These are phyloP conservation scores for Rhodotorula babjevae DNA, from an alignment of 768 basidiomycete genomes.

Conservation along the genomic window DNA sequence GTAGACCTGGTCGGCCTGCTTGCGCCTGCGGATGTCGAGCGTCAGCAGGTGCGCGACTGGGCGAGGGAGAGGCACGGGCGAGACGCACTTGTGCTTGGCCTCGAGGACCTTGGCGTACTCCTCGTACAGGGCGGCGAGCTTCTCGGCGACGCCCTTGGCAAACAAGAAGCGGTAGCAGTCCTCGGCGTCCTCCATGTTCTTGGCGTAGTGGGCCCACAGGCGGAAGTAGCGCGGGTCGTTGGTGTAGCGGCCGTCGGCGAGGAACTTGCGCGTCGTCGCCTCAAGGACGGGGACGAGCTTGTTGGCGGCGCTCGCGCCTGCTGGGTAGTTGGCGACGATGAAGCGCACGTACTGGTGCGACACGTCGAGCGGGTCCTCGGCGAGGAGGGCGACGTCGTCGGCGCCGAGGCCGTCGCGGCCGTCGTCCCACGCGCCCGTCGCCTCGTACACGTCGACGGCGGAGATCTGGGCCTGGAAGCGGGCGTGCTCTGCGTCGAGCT, in stretches of 20 bases:
- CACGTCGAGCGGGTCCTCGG: slow-evolving; percentile 76
- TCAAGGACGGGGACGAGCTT: slow-evolving; percentile 77
- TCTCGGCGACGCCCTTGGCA: slow-evolving; percentile 80
- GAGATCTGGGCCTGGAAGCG: slow-evolving; percentile 46
- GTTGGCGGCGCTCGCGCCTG: slow-evolving; percentile 62
- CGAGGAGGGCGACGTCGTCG: slow-evolving; percentile 14
- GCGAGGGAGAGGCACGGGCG: neutral
- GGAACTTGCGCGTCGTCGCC: slow-evolving; percentile 74
- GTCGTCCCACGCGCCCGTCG: slow-evolving; percentile 73
- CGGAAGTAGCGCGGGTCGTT: slow-evolving; percentile 85
- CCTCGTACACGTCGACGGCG: slow-evolving; percentile 48
- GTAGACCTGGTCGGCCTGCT: slow-evolving; percentile 77
- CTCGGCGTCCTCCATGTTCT: slow-evolving; percentile 65
- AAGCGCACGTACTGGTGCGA: slow-evolving; percentile 86
- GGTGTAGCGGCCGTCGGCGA: slow-evolving; percentile 69
- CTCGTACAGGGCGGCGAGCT: slow-evolving; percentile 77
- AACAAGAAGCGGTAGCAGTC: slow-evolving; percentile 82
- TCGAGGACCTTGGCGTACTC: slow-evolving; percentile 82
- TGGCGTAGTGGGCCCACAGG: slow-evolving; percentile 83
- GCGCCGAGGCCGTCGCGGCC: slow-evolving; percentile 18
- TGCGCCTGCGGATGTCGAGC: slow-evolving; percentile 52
- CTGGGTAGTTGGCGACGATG: slow-evolving; percentile 79
- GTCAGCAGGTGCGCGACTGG: no score
- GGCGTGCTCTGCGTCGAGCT: slow-evolving; percentile 50
- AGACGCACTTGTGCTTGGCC: slow-evolving; percentile 65